Base-by-base conservation (phyloP, 805 yeast species). In the Candida cerambycidarum region DNA sequence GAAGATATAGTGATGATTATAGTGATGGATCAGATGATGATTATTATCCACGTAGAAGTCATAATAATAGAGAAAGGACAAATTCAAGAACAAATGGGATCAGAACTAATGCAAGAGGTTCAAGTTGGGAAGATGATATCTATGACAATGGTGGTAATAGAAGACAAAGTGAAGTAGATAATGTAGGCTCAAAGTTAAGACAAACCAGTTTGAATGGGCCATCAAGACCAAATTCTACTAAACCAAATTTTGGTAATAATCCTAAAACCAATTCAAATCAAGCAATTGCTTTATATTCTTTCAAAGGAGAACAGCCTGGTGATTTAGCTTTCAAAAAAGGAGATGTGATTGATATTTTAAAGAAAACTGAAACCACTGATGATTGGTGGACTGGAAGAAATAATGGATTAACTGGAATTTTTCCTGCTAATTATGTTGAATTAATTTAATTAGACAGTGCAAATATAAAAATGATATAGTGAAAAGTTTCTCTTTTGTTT, bases 321-420 rank as follows among this genome's bases (percentile, higher is more conserved):
- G 99, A 93, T 63, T 73, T 93, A 56, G 79, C 95, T 4, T 93
- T 93, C 74, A 83, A 80, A 52, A 93, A 93, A 71, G 99, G 99
- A 42, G 99, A 93, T 62, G 85, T 87, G 12, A 87, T 93, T 53
- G 83, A 88, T 32, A 85, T 93, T 51, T 69, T 87, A 43, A 88
- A 89, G 63, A 88, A 86, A 63, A 82, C 93, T 8, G 90, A 85
- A 7, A 84, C 96, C 11, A 79, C 82, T 38, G 96, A 93, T 61
- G 98, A 93, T 62, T 93, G 99, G 99, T 93, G 99, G 99, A 89
- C 97, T 0, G 99, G 99, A 19, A 81, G 85, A 59, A 70, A 81
- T 42, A 86, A 85, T 52, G 92, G 95, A 10, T 67, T 67, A 47
- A 88, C 87, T 55, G 99, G 99, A 32, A 90, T 90, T 16, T 92